A percentile compares a stretch with the other conserved stretches of the same genome.
Evolutionary conservation across 805 yeast genomes (phyloP).

Genomic region (Spathaspora girioi): DNA sequence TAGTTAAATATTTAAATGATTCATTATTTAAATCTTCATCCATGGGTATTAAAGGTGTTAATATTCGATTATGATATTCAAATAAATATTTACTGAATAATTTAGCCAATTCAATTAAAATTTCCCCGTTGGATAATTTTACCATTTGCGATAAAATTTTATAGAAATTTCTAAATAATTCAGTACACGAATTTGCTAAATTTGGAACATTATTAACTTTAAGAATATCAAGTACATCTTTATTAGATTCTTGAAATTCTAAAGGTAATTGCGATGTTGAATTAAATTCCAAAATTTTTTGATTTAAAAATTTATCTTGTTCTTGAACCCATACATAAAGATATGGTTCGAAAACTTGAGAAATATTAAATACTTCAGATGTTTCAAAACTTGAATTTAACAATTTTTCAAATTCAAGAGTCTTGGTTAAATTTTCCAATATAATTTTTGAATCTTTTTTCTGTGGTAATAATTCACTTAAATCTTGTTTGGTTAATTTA

Average conservation of each 20-base stretch:
- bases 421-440: conserved; percentile 65
- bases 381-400: conserved; percentile 62
- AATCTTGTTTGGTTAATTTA: conserved; percentile 63
- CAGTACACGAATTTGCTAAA: conserved; percentile 84
- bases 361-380: conserved; percentile 39
- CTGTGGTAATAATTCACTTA: conserved; percentile 31
- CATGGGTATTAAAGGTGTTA: conserved; percentile 29
- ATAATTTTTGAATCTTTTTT: conserved; percentile 59
- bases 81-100: conserved; percentile 65
- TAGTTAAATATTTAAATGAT: conserved; percentile 61
- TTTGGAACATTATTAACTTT: conserved; percentile 51
- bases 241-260: conserved; percentile 20
- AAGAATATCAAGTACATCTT: conserved; percentile 34
- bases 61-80: conserved; percentile 34
- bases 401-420: conserved; percentile 79
- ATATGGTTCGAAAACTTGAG: conserved; percentile 77
- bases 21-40: conserved; percentile 42
- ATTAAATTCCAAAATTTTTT: conserved; percentile 62
- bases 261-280: conserved; percentile 52
- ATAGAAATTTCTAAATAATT: conserved; percentile 75
- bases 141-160: conserved; percentile 64
- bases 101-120: conserved; percentile 51
- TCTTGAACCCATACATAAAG: conserved; percentile 80
- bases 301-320: conserved; percentile 64
- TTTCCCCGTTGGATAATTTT: conserved; percentile 34